Evolutionary conservation across 352 stramenopile genomes (phyloP).

Genomic region (Pythium insidiosum): DNA sequence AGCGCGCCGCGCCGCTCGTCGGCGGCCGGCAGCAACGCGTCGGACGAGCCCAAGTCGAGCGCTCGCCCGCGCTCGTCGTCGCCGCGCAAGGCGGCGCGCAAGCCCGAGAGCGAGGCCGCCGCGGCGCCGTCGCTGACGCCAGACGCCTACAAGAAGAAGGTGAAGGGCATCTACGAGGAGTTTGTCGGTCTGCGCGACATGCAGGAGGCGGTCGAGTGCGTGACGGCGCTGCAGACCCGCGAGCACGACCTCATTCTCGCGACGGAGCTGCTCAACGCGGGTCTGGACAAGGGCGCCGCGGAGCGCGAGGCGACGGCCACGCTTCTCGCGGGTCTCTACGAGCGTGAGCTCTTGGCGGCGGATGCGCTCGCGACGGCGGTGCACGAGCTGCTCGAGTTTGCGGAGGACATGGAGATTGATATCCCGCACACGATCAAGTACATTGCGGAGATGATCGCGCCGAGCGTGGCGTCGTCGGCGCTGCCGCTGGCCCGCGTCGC

Average conservation of each 20-base stretch:
- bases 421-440: slow-evolving; percentile 68
- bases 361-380: slow-evolving; percentile 30
- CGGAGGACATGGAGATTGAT: slow-evolving; percentile 78
- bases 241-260: slow-evolving; percentile 41
- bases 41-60: slow-evolving; percentile 8
- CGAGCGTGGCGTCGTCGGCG: slow-evolving; percentile 32
- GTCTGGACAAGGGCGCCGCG: slow-evolving; percentile 59
- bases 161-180: slow-evolving; percentile 76
- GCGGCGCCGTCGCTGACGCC: slow-evolving; percentile 20
- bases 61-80: slow-evolving; percentile 9
- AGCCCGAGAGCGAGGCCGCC: slow-evolving; percentile 7
- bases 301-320: slow-evolving; percentile 44
- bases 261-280: slow-evolving; percentile 49
- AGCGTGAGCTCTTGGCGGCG: slow-evolving; percentile 34
- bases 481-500: slow-evolving; percentile 35
- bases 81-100: slow-evolving; percentile 27
- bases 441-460: slow-evolving; percentile 63
- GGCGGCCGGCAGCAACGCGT: slow-evolving; percentile 9
- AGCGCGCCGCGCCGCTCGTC: slow-evolving; percentile 14
- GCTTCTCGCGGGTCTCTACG: slow-evolving; percentile 46
- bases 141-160: slow-evolving; percentile 76
- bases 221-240: slow-evolving; percentile 47
- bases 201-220: slow-evolving; percentile 53
- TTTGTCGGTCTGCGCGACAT: slow-evolving; percentile 83
- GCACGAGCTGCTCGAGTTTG: slow-evolving; percentile 58